Evolutionary conservation across 2,329 filamentous ascomycete species (phyloP).

Genomic region (Fusarium zealandicum): DNA sequence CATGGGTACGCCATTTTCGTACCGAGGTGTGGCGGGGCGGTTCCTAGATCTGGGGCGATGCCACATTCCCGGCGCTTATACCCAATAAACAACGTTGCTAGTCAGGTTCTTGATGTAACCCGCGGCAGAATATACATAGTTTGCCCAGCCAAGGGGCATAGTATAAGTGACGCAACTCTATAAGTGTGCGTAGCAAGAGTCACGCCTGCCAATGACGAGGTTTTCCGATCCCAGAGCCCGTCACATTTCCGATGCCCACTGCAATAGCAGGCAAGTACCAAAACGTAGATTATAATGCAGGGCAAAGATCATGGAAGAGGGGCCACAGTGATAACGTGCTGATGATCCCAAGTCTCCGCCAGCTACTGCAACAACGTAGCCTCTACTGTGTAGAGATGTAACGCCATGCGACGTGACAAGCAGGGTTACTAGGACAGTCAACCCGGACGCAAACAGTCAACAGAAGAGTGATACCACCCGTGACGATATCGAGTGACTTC

Average conservation of each 20-base stretch:
- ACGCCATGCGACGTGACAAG: conserved; percentile 47
- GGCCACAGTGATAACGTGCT: conserved; percentile 43
- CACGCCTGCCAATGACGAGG: conserved; percentile 34
- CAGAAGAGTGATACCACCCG: conserved; percentile 46
- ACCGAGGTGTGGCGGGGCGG: conserved; percentile 39
- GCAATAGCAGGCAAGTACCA: conserved; percentile 40
- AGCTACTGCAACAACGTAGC: conserved; percentile 50
- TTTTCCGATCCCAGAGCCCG: conserved; percentile 35
- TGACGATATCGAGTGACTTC: conserved; percentile 51
- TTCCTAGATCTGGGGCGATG: conserved; percentile 48
- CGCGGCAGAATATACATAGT: conserved; percentile 44
- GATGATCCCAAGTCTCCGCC: conserved; percentile 45
- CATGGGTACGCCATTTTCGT: conserved; percentile 39
- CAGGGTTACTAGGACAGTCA: conserved; percentile 48
- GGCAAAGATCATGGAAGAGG: conserved; percentile 42
- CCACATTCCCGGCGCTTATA: conserved; percentile 46
- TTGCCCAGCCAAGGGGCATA: conserved; percentile 48
- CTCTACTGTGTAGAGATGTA: conserved; percentile 46
- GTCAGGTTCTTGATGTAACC: conserved; percentile 55
- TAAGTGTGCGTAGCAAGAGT: conserved; percentile 46
- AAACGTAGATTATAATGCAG: conserved; percentile 42
- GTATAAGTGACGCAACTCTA: conserved; percentile 39
- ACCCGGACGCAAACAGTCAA: conserved; percentile 47
- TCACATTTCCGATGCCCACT: conserved; percentile 41
- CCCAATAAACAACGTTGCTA: conserved; percentile 51